Evolutionary conservation across 208 protist species (phyloP).

Genomic region (Zelonia costaricensis): DNA sequence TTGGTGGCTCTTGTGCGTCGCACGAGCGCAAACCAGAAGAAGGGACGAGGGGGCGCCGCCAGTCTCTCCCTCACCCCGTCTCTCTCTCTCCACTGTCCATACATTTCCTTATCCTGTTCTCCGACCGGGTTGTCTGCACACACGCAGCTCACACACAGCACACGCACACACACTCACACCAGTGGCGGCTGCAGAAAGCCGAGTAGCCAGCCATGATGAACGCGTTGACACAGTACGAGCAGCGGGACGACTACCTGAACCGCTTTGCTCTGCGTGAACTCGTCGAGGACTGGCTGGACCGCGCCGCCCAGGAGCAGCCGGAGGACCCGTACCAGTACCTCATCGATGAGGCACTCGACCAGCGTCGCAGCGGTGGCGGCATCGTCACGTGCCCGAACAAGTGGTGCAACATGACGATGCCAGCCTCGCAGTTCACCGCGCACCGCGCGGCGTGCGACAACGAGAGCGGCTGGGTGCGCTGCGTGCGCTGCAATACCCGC

Average conservation of each 20-base stretch:
- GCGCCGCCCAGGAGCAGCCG: slow-evolving; percentile 40
- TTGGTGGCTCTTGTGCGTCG: neutral
- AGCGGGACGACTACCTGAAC: slow-evolving; percentile 49
- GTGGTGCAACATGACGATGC: slow-evolving; percentile 82
- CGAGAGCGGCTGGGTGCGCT: slow-evolving; percentile 61
- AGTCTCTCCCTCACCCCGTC: neutral
- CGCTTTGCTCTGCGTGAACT: slow-evolving; percentile 71
- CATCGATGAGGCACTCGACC: slow-evolving; percentile 50
- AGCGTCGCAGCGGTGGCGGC: slow-evolving; percentile 53
- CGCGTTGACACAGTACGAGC: slow-evolving; percentile 12
- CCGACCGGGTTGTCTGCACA: neutral
- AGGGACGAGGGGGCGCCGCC: neutral
- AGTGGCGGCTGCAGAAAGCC: neutral
- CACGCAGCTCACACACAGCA: no score
- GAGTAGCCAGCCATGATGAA: slow-evolving; percentile 11
- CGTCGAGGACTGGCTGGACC: slow-evolving; percentile 63
- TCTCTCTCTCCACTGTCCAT: neutral
- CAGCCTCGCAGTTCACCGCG: slow-evolving; percentile 32
- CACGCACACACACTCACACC: neutral
- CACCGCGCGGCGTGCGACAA: slow-evolving; percentile 53
- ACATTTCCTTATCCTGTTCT: neutral
- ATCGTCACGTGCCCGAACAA: slow-evolving; percentile 75
- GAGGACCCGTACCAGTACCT: slow-evolving; percentile 68
- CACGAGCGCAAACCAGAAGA: neutral
- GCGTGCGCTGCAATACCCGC: slow-evolving; percentile 66